Conservation (phyloP, 257 asterid genomes). For the Solanum chiquidenum region DNA sequence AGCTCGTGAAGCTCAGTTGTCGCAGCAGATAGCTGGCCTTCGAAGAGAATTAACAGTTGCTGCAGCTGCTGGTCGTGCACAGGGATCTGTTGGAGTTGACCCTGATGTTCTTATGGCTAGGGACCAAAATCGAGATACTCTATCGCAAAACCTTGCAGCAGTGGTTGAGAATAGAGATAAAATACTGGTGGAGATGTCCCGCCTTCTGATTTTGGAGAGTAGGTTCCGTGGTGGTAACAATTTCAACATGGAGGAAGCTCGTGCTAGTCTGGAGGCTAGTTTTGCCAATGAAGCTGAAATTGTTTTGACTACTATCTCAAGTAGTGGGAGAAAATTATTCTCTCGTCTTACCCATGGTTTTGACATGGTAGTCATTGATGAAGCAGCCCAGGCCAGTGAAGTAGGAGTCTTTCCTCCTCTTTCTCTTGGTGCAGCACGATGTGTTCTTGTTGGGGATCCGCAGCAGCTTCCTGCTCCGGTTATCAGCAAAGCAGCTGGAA, state of each 20-base stretch:
- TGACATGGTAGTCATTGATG: slow-evolving; percentile 99
- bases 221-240: slow-evolving; percentile 65
- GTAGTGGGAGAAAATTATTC: slow-evolving; percentile 95
- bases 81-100: slow-evolving; percentile 98
- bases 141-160: slow-evolving; percentile 86
- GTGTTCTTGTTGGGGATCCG: slow-evolving; percentile 98
- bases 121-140: slow-evolving; percentile 82
- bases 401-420: slow-evolving; percentile 92
- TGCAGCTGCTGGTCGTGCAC: slow-evolving; percentile 75
- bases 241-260: slow-evolving; percentile 94
- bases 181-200: slow-evolving; percentile 87
- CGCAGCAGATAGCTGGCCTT: slow-evolving; percentile 79
- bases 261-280: slow-evolving; percentile 93
- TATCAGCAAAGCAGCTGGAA: slow-evolving; percentile 97
- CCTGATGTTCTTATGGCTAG: slow-evolving; percentile 91
- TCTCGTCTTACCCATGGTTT: slow-evolving; percentile 95
- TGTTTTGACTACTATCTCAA: slow-evolving; percentile 92
- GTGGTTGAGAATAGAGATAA: slow-evolving; percentile 91
- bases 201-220: slow-evolving; percentile 77
- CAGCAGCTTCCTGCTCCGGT: slow-evolving; percentile 99
- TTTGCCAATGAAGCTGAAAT: slow-evolving; percentile 98
- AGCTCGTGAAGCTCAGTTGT: slow-evolving; percentile 61
- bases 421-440: slow-evolving; percentile 97
- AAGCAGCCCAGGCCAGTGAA: slow-evolving; percentile 99
- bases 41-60: slow-evolving; percentile 82